Conservation (phyloP, 1,284 basidiomycete species). For the Tranzscheliella williamsii region DNA sequence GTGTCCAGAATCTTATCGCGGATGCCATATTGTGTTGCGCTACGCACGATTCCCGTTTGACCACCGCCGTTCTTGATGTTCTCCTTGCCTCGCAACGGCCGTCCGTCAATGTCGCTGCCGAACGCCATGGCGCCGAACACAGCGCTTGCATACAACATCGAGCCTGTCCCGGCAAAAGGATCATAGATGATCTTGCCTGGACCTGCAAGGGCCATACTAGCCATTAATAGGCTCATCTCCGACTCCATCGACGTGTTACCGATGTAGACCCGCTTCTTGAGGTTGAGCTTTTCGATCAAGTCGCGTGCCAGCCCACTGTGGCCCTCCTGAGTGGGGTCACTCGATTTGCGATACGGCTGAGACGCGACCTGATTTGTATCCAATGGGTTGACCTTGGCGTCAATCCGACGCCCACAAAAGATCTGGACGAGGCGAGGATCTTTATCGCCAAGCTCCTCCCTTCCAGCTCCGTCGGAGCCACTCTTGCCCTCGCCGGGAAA, state of each 20-base stretch:
- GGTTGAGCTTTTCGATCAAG: slow-evolving; percentile 65
- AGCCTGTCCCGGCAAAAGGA: slow-evolving; percentile 95
- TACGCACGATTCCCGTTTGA: slow-evolving; percentile 70
- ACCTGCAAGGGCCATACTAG: slow-evolving; percentile 85
- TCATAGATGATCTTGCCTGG: slow-evolving; percentile 91
- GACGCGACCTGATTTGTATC: slow-evolving; percentile 8
- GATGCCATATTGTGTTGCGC: slow-evolving; percentile 81
- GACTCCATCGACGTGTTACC: slow-evolving; percentile 99
- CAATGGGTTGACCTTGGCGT: slow-evolving; percentile 16
- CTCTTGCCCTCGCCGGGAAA: slow-evolving; percentile 20
- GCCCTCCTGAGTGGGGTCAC: slow-evolving; percentile 35
- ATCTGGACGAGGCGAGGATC: slow-evolving; percentile 50
- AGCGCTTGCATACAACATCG: slow-evolving; percentile 75
- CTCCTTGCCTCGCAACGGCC: slow-evolving; percentile 92
- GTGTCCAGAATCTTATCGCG: slow-evolving; percentile 77
- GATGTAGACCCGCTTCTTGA: slow-evolving; percentile 84
- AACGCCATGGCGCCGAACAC: slow-evolving; percentile 85
- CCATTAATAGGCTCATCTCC: slow-evolving; percentile 91
- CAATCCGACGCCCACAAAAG: slow-evolving; percentile 41
- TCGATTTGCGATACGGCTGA: slow-evolving; percentile 23
- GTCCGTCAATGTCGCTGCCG: slow-evolving; percentile 94
- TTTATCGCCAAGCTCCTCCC: slow-evolving; percentile 37
- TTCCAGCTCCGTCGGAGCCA: slow-evolving; percentile 11
- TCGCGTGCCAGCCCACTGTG: slow-evolving; percentile 40
- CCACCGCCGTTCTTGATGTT: slow-evolving; percentile 55